Percentiles rank a stretch among this genome's conserved stretches.
These are phyloP conservation scores for Tilletia horrida DNA, from an alignment of 1,284 basidiomycete genomes.

Conservation along the genomic window DNA sequence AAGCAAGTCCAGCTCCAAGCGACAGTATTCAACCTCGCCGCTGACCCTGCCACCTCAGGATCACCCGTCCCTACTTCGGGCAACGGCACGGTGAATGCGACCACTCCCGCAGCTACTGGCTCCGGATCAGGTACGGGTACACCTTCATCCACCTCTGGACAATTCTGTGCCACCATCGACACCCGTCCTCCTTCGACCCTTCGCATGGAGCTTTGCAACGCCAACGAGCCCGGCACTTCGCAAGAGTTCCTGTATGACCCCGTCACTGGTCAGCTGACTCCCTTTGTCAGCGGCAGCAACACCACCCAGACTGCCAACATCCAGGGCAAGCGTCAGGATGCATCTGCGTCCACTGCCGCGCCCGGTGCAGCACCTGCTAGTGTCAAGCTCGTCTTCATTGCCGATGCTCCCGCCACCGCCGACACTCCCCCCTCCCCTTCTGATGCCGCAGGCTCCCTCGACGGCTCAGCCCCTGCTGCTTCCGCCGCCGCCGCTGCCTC, in stretches of 20 bases:
- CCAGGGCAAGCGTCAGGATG: constrained; percentile 1
- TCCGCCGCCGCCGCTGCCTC: neutral
- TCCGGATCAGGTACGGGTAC: constrained; percentile 3
- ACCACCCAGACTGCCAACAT: constrained; percentile 6
- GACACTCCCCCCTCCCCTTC: neutral
- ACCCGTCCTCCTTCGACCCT: constrained; percentile 14
- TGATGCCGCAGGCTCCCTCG: neutral
- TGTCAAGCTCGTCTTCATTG: constrained; percentile 19
- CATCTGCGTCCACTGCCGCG: constrained; percentile 4
- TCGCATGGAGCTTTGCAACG: constrained; percentile 16
- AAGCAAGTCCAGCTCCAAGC: constrained; percentile 8
- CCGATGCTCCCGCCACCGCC: constrained; percentile 7
- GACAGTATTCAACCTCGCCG: neutral
- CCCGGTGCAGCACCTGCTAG: neutral
- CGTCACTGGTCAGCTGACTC: constrained; percentile 1
- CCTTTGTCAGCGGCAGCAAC: neutral
- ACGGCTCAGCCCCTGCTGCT: constrained; percentile 5
- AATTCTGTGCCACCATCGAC: constrained; percentile 15
- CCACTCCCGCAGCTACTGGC: neutral
- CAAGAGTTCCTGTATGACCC: constrained; percentile 16
- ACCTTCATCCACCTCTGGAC: neutral
- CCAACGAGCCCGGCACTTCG: neutral
- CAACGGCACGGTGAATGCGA: neutral
- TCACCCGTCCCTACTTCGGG: neutral
- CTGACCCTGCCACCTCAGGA: neutral